These are phyloP conservation scores for Ogataea ganodermae DNA, from an alignment of 805 yeast genomes.

Conservation along the genomic window DNA sequence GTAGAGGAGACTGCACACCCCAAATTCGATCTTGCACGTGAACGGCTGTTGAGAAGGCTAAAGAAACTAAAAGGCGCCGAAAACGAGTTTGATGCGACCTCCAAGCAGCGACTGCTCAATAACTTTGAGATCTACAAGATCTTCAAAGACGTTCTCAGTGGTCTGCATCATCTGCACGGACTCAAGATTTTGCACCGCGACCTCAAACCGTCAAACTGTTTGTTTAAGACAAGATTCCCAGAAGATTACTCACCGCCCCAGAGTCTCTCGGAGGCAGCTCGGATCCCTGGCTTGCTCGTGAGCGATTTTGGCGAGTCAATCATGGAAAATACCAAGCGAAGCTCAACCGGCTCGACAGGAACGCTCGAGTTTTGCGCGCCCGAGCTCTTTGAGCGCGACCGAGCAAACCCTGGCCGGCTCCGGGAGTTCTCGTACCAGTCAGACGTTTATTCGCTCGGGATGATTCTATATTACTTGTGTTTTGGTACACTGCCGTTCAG, in stretches of 20 bases:
- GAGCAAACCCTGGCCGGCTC: conserved; percentile 35
- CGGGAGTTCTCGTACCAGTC: conserved; percentile 68
- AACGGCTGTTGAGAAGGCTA: conserved; percentile 36
- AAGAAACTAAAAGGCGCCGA: conserved; percentile 15
- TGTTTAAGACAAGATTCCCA: conserved; percentile 46
- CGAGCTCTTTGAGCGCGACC: conserved; percentile 52
- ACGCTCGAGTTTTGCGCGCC: conserved; percentile 90
- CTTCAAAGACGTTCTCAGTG: conserved; percentile 66
- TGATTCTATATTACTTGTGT: conserved; percentile 76
- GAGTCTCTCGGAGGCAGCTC: conserved; percentile 25
- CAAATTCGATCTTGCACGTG: conserved; percentile 38
- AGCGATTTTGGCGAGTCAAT: conserved; percentile 92
- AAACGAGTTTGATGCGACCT: not conserved
- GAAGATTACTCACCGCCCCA: conserved; percentile 26
- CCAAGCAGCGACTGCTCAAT: conserved; percentile 37
- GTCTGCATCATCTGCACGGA: conserved; percentile 70
- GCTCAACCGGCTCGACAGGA: conserved; percentile 83
- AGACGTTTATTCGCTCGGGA: conserved; percentile 81
- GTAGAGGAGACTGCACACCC: conserved; percentile 42
- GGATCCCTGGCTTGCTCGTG: conserved; percentile 70
- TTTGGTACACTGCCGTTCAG: conserved; percentile 70
- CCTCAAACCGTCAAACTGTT: conserved; percentile 85
- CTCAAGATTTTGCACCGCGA: conserved; percentile 85
- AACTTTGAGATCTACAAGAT: conserved; percentile 67
- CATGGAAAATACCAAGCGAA: conserved; percentile 61